Conservation (phyloP, 2,329 filamentous ascomycete species). For the Pezicula rhizophila region DNA sequence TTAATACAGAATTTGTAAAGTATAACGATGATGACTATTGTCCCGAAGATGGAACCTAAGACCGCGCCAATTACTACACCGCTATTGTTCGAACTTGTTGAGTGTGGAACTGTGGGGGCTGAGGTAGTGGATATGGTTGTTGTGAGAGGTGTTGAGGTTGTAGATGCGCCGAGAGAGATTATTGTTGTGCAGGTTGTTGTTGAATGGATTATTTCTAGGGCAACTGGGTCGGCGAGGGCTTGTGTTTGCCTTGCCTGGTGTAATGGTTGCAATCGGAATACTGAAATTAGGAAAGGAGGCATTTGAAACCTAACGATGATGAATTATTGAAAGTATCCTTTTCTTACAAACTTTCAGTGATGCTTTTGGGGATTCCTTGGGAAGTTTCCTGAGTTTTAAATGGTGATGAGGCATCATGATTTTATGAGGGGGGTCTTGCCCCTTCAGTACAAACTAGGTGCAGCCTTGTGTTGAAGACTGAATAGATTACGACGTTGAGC, state of each 20-base stretch:
- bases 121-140: not conserved
- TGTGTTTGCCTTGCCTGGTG: conserved; percentile 4
- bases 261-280: not conserved
- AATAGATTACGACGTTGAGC: not conserved
- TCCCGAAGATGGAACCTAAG: conserved; percentile 24
- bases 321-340: not conserved
- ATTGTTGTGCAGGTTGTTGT: conserved; percentile 8
- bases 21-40: conserved; percentile 29
- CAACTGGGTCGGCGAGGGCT: conserved; percentile 4
- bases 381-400: too few species aligned
- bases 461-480: too few species aligned
- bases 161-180: conserved; percentile 5
- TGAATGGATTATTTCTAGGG: conserved; percentile 5
- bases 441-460: too few species aligned
- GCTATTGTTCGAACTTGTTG: not conserved
- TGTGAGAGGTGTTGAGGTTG: not conserved
- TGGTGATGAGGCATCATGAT: too few species aligned
- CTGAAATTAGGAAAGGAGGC: conserved; percentile 4
- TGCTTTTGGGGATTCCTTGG: too few species aligned
- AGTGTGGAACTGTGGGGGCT: not conserved
- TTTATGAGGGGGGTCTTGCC: too few species aligned
- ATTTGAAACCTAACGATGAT: not conserved
- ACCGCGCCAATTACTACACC: conserved; percentile 10
- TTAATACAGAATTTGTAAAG: conserved; percentile 23
- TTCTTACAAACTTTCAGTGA: too few species aligned